Conservation (phyloP, 345 rosid species). For the Pelargonium nanum region DNA sequence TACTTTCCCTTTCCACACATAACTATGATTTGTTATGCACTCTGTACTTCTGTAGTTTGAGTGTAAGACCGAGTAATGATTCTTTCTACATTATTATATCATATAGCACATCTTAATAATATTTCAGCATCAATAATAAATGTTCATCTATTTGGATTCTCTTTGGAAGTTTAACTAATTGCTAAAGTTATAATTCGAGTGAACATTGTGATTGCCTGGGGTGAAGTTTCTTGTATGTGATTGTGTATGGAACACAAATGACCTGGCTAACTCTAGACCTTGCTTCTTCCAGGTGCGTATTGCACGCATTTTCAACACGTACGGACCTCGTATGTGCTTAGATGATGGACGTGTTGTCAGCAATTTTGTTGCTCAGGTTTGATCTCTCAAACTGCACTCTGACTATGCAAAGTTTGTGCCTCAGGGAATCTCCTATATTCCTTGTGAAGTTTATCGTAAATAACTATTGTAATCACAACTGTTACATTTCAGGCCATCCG, state of each 20-base stretch:
- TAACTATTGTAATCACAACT: not conserved
- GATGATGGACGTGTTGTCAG: slow-evolving; percentile 99
- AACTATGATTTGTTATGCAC: too few species aligned
- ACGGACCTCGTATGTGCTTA: slow-evolving; percentile 97
- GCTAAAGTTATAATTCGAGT: not conserved
- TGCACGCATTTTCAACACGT: slow-evolving; percentile 95
- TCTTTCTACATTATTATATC: too few species aligned
- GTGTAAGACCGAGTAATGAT: too few species aligned
- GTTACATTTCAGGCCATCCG: slow-evolving; percentile 45
- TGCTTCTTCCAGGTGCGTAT: slow-evolving; percentile 67
- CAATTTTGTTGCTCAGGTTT: slow-evolving; percentile 95
- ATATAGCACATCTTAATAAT: slow-evolving; percentile 91
- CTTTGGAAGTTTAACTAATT: not conserved
- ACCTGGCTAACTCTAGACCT: not conserved
- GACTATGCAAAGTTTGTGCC: not conserved
- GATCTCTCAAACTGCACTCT: not conserved
- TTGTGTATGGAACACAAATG: not conserved
- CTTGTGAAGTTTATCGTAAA: not conserved
- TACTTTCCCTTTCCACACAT: too few species aligned
- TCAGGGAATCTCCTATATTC: not conserved
- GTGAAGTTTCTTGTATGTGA: not conserved
- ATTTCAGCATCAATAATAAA: slow-evolving; percentile 96
- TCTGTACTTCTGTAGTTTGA: too few species aligned
- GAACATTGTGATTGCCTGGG: not conserved
- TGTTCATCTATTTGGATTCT: slow-evolving; percentile 28